Percentiles rank a stretch among this genome's conserved stretches.
Evolutionary conservation across 2,329 filamentous ascomycete genomes (phyloP).

Genomic region (Chaetomiaceae sp.): DNA sequence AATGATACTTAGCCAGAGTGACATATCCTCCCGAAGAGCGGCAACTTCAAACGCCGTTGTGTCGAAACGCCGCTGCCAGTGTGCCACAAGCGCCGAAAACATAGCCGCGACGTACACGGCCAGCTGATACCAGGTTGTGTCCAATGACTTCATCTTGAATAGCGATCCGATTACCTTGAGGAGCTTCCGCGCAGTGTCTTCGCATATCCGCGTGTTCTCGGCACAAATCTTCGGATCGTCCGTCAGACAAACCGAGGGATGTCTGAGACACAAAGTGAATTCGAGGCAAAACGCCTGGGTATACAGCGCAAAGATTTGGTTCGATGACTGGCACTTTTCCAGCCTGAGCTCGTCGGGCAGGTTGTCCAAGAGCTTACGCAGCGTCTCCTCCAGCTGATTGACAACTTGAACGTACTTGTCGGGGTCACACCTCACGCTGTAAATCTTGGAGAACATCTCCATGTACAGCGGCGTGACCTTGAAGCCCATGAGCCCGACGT

Average conservation of each 20-base stretch:
- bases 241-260: constrained; percentile 57
- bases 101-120: constrained; percentile 69
- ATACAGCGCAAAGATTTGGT: constrained; percentile 51
- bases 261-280: constrained; percentile 55
- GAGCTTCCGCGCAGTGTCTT: constrained; percentile 61
- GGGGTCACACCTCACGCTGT: constrained; percentile 61
- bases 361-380: constrained; percentile 52
- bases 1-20: constrained; percentile 63
- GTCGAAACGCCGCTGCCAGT: constrained; percentile 61
- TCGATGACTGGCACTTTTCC: constrained; percentile 40
- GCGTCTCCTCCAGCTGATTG: constrained; percentile 58
- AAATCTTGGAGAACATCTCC: constrained; percentile 73
- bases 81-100: constrained; percentile 66
- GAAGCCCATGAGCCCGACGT: constrained; percentile 61
- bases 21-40: constrained; percentile 63
- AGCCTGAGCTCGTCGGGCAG: constrained; percentile 58
- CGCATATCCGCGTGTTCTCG: constrained; percentile 61
- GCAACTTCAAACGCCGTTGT: constrained; percentile 56
- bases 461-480: constrained; percentile 63
- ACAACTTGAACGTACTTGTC: constrained; percentile 61
- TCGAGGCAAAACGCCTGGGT: constrained; percentile 52
- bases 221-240: constrained; percentile 52
- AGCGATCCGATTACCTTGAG: constrained; percentile 57
- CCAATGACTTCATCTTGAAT: constrained; percentile 61
- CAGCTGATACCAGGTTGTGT: constrained; percentile 74